phyloP scores from a whole-genome alignment of 2,329 filamentous ascomycete species.

The Venturia oleaginea region DNA sequence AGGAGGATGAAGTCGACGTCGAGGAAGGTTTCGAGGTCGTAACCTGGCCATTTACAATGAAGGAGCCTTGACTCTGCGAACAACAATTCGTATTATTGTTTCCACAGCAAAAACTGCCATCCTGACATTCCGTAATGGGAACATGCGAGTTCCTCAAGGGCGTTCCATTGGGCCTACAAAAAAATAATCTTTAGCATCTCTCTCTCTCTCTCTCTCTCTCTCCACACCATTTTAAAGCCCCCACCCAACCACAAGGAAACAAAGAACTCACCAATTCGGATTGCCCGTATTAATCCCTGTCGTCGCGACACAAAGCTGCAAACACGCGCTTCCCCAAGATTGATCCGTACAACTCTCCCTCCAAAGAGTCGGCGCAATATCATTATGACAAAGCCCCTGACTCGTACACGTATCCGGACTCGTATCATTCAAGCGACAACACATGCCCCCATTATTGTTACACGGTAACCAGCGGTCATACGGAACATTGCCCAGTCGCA shows the following conservation, averaged over 20 bases:
- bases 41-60: background rate
- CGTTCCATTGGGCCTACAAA: background rate
- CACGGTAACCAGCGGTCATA: slow-evolving; percentile 1
- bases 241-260: background rate
- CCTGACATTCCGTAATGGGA: background rate
- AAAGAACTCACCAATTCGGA: background rate
- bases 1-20: background rate
- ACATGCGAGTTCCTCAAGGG: background rate
- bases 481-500: background rate
- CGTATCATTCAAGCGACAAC: background rate
- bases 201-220: background rate
- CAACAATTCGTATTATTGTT: background rate
- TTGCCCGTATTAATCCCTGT: background rate
- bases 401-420: background rate
- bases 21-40: background rate
- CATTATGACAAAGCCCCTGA: background rate
- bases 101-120: background rate
- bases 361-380: background rate
- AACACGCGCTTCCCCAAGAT: background rate
- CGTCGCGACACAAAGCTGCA: background rate
- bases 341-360: background rate
- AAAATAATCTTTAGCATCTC: background rate
- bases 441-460: background rate
- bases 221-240: background rate
- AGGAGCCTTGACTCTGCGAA: background rate